phyloP scores from a whole-genome alignment of 1,284 basidiomycete species.

The Athelia psychrophila region DNA sequence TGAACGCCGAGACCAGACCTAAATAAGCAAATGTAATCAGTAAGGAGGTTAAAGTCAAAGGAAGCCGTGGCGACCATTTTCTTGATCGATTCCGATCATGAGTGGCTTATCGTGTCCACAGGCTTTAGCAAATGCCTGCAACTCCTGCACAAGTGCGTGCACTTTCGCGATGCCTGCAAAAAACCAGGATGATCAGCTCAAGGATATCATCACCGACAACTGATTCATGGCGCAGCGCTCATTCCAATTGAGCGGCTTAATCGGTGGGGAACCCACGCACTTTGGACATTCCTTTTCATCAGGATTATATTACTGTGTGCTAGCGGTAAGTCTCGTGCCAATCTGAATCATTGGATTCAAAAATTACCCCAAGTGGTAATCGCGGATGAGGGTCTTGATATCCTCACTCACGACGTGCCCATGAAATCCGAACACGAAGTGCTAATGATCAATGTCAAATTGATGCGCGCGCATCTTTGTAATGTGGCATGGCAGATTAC shows the following conservation, averaged over 20 bases:
- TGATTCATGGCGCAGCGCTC: too few relatives aligned
- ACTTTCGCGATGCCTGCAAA: slow-evolving; percentile 48
- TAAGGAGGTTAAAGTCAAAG: too few relatives aligned
- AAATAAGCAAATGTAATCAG: neutral
- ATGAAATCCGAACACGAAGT: slow-evolving; percentile 70
- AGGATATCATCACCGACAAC: too few relatives aligned
- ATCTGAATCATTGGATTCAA: neutral
- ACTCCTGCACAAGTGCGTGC: slow-evolving; percentile 38
- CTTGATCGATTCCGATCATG: slow-evolving; percentile 70
- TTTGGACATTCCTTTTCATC: slow-evolving; percentile 64
- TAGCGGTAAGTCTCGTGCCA: neutral
- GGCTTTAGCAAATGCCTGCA: slow-evolving; percentile 55
- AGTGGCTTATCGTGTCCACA: slow-evolving; percentile 54
- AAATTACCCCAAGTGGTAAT: slow-evolving; percentile 58
- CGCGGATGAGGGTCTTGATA: slow-evolving; percentile 51
- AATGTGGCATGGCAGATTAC: neutral
- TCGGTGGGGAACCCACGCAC: slow-evolving; percentile 24
- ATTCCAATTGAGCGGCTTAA: too few relatives aligned
- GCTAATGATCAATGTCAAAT: slow-evolving; percentile 38
- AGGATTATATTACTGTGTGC: slow-evolving; percentile 53
- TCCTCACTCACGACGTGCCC: slow-evolving; percentile 51
- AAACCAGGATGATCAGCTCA: too few relatives aligned
- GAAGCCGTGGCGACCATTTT: slow-evolving; percentile 48
- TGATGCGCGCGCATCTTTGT: neutral
- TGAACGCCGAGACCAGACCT: slow-evolving; percentile 70